Base-by-base conservation (phyloP, 805 yeast genomes). In the Maudiozyma turicensis region DNA sequence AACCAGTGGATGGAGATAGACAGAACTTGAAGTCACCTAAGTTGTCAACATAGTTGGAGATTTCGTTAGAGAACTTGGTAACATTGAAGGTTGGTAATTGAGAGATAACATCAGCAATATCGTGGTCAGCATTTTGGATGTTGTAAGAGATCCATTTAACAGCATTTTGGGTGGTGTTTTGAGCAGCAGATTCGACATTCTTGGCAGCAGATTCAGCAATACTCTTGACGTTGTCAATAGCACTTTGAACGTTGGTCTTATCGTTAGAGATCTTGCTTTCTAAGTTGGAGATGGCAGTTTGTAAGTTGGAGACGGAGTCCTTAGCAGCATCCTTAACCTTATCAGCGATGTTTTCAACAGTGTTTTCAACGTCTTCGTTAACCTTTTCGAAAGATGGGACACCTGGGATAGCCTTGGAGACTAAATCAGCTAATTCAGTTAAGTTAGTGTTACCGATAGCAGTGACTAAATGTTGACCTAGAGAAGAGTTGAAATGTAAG, bases 401-500 rank as follows among this genome's bases (percentile, higher is more conserved):
- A 41, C 44, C 44, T 41, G 44, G 44, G 35, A 41, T 26, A 41
- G 44, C 34, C 28, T 41, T 41, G 28, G 44, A 29, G 35, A 41
- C 15, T 11, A 31, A 31, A 41, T 30, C 28, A 31, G 44, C 44
- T 11, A 41, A 31, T 41, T 41, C 28, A 30, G 44, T 41, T 41
- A 41, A 41, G 35, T 41, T 26, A 14, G 34, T 30, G n/a, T 41
- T 14, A 41, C 44, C 44, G 10, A 41, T n/a, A 5, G 28, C 15
- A 30, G 44, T 26, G 29, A 26, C 44, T 31, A 41, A 41, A 41
- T 41, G 44, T 41, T 41, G 33, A 41, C 44, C 44, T 30, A 41
- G 28, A 14, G 44, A 26, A 41, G 31, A 15, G 44, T 26, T 41
- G 44, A 41, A 41, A 41, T 41, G 44, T 30, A 41, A 15, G 14